Conservation (phyloP, 306 rosid species). For the Acacia confusa region DNA sequence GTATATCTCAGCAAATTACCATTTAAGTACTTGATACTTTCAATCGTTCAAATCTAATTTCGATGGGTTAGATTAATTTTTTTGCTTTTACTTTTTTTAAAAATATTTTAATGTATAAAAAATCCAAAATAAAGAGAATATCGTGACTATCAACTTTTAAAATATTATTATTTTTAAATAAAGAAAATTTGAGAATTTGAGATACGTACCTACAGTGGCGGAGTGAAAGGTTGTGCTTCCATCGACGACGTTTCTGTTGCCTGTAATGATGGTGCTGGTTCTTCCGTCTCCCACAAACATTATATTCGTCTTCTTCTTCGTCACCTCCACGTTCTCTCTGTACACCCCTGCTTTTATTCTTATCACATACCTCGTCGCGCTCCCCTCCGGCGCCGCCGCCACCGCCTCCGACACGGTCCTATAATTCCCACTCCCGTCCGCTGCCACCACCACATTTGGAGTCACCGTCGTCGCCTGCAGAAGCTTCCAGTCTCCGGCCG, state of each 20-base stretch:
- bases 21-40: no score
- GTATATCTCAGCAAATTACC: no score
- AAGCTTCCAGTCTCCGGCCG: conserved; percentile 61
- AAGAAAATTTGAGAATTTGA: no score
- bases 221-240: conserved; percentile 95
- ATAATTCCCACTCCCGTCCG: conserved; percentile 75
- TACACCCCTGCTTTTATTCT: conserved; percentile 76
- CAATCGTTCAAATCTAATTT: no score
- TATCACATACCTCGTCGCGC: conserved; percentile 62
- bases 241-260: conserved; percentile 69
- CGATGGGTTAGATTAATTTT: no score
- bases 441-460: conserved; percentile 73
- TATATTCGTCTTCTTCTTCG: conserved; percentile 63
- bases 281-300: conserved; percentile 87
- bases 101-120: no score
- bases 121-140: no score
- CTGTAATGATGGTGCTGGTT: conserved; percentile 67
- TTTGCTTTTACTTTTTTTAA: no score
- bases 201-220: conserved; percentile 81
- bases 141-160: no score
- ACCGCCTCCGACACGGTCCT: conserved; percentile 84
- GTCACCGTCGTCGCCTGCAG: conserved; percentile 52
- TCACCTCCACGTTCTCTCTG: conserved; percentile 72
- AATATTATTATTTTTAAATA: no score
- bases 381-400: conserved; percentile 64